A percentile compares a stretch with the other conserved stretches of the same genome.
Evolutionary conservation across 1,284 basidiomycete genomes (phyloP).

Genomic region (Phenoliferia sp.): DNA sequence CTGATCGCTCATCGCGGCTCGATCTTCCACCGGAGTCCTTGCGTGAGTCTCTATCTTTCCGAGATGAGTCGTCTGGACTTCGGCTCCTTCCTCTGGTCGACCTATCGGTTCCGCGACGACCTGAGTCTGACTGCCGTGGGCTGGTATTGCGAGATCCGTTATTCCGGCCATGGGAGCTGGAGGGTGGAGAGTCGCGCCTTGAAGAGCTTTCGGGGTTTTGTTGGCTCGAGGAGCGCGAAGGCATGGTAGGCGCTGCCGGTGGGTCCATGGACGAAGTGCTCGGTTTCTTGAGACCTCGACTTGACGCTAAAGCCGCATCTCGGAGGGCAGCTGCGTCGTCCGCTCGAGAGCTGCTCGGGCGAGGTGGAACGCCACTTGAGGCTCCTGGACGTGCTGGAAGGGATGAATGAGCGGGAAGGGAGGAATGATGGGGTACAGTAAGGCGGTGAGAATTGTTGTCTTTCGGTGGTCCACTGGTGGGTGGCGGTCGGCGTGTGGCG

Average conservation of each 20-base stretch:
- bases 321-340: too few relatives aligned
- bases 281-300: conserved; percentile 11
- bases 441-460: background rate
- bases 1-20: conserved; percentile 2
- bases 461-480: background rate
- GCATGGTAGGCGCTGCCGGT: too few relatives aligned
- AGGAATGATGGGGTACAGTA: too few relatives aligned
- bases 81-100: too few relatives aligned
- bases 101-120: conserved; percentile 40
- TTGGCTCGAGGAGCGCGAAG: too few relatives aligned
- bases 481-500: background rate
- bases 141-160: conserved; percentile 23
- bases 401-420: background rate
- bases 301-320: conserved; percentile 24
- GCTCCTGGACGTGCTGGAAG: conserved; percentile 3
- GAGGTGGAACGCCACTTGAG: background rate
- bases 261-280: conserved; percentile 26
- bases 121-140: conserved; percentile 41
- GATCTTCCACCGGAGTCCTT: background rate
- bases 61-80: background rate
- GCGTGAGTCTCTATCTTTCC: conserved; percentile 32
- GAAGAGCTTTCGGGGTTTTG: conserved; percentile 17
- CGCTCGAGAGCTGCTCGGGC: conserved; percentile 16
- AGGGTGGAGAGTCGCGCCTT: conserved; percentile 18
- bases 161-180: too few relatives aligned